phyloP scores from a whole-genome alignment of 257 asterid genomes.

The Anisodus acutangulus region DNA sequence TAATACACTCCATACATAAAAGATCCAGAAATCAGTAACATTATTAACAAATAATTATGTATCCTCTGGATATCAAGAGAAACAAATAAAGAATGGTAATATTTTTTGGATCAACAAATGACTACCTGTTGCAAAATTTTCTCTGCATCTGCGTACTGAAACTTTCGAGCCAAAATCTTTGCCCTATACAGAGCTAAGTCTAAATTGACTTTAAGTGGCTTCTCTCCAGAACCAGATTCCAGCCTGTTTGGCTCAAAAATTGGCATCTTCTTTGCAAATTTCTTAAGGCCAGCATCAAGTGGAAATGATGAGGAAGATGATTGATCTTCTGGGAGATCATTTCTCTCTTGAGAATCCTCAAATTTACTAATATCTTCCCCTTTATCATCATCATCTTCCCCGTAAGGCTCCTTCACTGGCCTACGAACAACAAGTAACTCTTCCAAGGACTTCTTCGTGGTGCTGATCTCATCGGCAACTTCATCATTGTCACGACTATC shows the following conservation, averaged over 20 bases:
- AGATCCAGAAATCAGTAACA: constrained; percentile 28
- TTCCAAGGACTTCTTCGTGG: constrained; percentile 73
- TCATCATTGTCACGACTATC: constrained; percentile 47
- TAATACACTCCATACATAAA: constrained; percentile 67
- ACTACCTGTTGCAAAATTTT: constrained; percentile 70
- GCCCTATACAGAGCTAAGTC: constrained; percentile 86
- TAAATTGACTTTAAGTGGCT: constrained; percentile 79
- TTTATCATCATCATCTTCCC: constrained; percentile 42
- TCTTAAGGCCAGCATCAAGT: constrained; percentile 67
- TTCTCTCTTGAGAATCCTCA: constrained; percentile 25
- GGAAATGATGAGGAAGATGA: constrained; percentile 38
- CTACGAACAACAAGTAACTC: constrained; percentile 80
- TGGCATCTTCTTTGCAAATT: constrained; percentile 78
- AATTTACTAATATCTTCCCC: constrained; percentile 28
- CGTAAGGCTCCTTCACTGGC: constrained; percentile 66
- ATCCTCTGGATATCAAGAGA: background rate
- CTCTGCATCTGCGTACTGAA: constrained; percentile 74
- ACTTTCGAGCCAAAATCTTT: constrained; percentile 64
- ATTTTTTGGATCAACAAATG: background rate
- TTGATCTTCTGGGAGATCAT: constrained; percentile 28
- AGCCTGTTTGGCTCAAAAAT: constrained; percentile 82
- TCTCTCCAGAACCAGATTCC: constrained; percentile 55
- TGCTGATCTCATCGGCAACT: constrained; percentile 62
- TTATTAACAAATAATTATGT: constrained; percentile 15
- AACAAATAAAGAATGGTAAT: background rate